A percentile compares a stretch with the other conserved stretches of the same genome.
Conservation (phyloP, 2,329 filamentous ascomycete species). For the Fusarium sp. region DNA sequence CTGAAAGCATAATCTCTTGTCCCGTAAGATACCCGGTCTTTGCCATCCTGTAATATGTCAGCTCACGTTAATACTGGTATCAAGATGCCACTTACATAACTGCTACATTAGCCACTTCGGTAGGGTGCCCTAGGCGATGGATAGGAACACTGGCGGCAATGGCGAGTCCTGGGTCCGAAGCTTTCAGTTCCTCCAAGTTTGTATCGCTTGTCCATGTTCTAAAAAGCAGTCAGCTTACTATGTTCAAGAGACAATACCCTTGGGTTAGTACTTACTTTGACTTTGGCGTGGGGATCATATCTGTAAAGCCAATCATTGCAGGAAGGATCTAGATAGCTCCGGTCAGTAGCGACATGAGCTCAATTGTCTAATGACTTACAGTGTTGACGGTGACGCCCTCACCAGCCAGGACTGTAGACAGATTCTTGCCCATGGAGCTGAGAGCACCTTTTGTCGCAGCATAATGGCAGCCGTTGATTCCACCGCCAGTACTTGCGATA, state of each 20-base stretch:
- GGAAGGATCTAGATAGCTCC: constrained; percentile 43
- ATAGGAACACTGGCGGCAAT: constrained; percentile 55
- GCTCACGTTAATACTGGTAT: accelerated
- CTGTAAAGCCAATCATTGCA: constrained; percentile 55
- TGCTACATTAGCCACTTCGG: constrained; percentile 56
- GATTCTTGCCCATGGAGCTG: constrained; percentile 55
- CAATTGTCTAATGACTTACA: constrained; percentile 27
- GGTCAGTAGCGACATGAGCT: background rate
- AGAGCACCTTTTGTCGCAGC: constrained; percentile 54
- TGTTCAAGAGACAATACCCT: accelerated
- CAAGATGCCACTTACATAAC: constrained; percentile 49
- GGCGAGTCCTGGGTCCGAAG: constrained; percentile 53
- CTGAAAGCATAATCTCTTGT: constrained; percentile 29
- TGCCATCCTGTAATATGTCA: constrained; percentile 23
- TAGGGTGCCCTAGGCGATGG: constrained; percentile 52
- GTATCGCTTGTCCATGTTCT: constrained; percentile 54
- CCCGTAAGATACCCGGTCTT: constrained; percentile 38
- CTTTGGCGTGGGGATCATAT: constrained; percentile 55
- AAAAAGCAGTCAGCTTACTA: background rate
- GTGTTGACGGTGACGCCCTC: constrained; percentile 55
- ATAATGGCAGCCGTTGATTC: constrained; percentile 56
- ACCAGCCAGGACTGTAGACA: constrained; percentile 51
- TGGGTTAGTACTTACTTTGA: constrained; percentile 42
- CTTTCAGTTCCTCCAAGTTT: constrained; percentile 51
- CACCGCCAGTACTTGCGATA: constrained; percentile 53